Evolutionary conservation across 768 basidiomycete species (phyloP).

Genomic region (Boletales sp.): DNA sequence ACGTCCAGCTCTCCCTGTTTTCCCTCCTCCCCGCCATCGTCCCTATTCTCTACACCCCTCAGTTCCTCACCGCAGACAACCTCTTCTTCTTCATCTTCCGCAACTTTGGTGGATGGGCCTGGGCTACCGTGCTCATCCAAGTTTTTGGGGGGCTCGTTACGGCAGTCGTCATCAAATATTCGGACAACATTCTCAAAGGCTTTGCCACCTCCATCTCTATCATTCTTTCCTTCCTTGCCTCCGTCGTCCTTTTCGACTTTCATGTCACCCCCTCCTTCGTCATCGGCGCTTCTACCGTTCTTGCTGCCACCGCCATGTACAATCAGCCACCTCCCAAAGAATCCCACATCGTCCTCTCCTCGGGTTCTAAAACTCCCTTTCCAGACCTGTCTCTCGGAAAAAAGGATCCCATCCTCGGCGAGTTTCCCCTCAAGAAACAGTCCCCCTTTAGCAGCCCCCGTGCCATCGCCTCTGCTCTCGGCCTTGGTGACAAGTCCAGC

Average conservation of each 20-base stretch:
- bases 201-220: conserved; percentile 95
- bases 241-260: conserved; percentile 89
- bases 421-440: conserved; percentile 46
- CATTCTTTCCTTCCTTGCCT: conserved; percentile 91
- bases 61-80: conserved; percentile 41
- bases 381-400: conserved; percentile 44
- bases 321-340: conserved; percentile 62
- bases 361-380: conserved; percentile 34
- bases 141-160: conserved; percentile 93
- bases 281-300: conserved; percentile 80
- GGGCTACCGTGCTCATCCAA: conserved; percentile 87
- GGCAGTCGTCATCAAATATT: conserved; percentile 95
- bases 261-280: conserved; percentile 83
- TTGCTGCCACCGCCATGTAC: conserved; percentile 92
- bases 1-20: conserved; percentile 86
- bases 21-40: conserved; percentile 86
- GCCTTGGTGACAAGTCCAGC: conserved; percentile 32
- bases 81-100: conserved; percentile 63
- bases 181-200: conserved; percentile 94
- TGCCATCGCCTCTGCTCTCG: conserved; percentile 49
- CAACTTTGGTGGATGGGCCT: conserved; percentile 93
- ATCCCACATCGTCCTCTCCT: conserved; percentile 29
- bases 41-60: conserved; percentile 63
- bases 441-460: conserved; percentile 50
- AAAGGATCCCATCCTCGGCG: conserved; percentile 58